A percentile compares a stretch with the other conserved stretches of the same genome.
phyloP scores from a whole-genome alignment of 2,329 filamentous ascomycete genomes.

The Pleoardoris graminearum region DNA sequence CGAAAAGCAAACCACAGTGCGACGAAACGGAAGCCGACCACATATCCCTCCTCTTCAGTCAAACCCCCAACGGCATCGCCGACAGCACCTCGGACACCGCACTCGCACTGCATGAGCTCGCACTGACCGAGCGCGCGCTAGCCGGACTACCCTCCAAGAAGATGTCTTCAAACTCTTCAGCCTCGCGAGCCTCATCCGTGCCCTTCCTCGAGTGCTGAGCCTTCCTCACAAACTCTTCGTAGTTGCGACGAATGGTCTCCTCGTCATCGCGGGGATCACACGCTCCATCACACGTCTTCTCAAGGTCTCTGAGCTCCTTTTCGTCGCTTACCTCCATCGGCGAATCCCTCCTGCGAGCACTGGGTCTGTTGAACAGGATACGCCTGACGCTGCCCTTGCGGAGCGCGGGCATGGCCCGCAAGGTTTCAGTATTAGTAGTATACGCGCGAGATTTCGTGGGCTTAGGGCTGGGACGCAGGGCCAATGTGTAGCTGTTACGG shows the following conservation, averaged over 20 bases:
- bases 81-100: too few relatives aligned
- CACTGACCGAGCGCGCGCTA: neutral
- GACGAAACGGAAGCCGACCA: too few relatives aligned
- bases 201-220: neutral
- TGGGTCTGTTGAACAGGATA: slow-evolving; percentile 5
- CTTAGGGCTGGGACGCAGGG: neutral
- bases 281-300: neutral
- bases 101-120: neutral
- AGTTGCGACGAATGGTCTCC: slow-evolving; percentile 4
- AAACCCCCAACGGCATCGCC: too few relatives aligned
- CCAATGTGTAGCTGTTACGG: too few relatives aligned
- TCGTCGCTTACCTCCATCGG: neutral
- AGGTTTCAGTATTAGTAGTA: neutral
- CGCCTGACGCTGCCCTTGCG: slow-evolving; percentile 15
- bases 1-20: too few relatives aligned
- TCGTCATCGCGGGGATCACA: neutral
- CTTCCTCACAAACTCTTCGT: neutral
- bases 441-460: slow-evolving; percentile 10
- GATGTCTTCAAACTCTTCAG: slow-evolving; percentile 3
- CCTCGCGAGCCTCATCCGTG: neutral
- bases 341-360: neutral
- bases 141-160: slow-evolving; percentile 6
- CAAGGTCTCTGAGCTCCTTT: neutral
- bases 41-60: too few relatives aligned
- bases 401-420: slow-evolving; percentile 9